Base-by-base conservation (phyloP, 768 basidiomycete genomes). In the Bullera alba region DNA sequence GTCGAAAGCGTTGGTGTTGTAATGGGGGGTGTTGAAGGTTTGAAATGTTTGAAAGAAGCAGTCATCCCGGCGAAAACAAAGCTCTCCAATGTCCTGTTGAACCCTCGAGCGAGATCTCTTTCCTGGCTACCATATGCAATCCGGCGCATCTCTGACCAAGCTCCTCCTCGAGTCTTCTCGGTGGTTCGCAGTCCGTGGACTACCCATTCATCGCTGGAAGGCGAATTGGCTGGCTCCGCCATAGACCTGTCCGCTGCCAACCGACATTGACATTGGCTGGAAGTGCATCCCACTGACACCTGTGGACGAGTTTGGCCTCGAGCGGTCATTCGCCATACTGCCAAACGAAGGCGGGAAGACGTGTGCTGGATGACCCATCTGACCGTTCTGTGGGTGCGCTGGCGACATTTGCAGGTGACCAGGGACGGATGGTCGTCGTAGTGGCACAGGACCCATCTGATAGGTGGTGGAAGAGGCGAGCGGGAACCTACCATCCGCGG, bases 271-370 rank as follows among this genome's bases (percentile, higher is more conserved):
- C 55, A 56, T 56, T 5, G 55, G 55, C 19, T 23, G 53, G 50
- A 17, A 47, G 49, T 8, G 38, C 53, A 15, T 19, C 46, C n/a
- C n/a, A n/a, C n/a, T n/a, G n/a, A n/a, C n/a, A n/a, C 38, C 8
- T 41, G 8, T 41, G 38, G 14, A 17, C 7, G 30, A 15, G 7
- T 22, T 46, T 25, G 22, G 5, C 5, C 39, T 48, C 5, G 7
- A 8, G n/a, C 30, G 15, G 32, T 7, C 30, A 16, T 8, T 39
- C 37, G 37, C 15, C 6, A 16, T 30, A 17, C 17, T 12, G 61
- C 57, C 48, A 53, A 61, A 15, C 60, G 65, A 34, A 61, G 57
- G 8, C 50, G 54, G 10, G 65, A 63, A 7, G 65, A 62, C 3
- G 65, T 67, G n/a, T 45, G 46, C 35, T 58, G n/a, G 55, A 54